Evolutionary conservation across 768 basidiomycete species (phyloP).

Genomic region (Collybia sordida): DNA sequence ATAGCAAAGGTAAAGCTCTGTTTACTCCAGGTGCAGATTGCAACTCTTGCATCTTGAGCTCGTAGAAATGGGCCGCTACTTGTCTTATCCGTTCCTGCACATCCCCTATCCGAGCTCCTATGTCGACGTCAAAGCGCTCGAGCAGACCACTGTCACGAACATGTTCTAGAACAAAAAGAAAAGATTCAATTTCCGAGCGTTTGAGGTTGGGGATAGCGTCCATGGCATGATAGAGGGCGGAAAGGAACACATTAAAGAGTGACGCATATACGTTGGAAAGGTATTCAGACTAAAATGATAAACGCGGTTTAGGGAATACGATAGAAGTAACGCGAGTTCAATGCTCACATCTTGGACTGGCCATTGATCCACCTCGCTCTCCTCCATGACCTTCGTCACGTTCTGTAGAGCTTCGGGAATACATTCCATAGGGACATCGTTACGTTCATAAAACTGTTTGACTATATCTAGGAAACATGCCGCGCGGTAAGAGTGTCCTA

Average conservation of each 20-base stretch:
- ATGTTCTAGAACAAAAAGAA: constrained; percentile 65
- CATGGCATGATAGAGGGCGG: constrained; percentile 80
- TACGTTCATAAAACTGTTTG: constrained; percentile 82
- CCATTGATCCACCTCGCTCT: constrained; percentile 77
- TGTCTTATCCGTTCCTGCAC: constrained; percentile 64
- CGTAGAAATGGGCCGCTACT: constrained; percentile 62
- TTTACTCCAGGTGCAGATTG: constrained; percentile 75
- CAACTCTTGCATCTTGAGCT: constrained; percentile 60
- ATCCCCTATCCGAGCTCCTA: constrained; percentile 63
- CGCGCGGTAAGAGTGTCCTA: constrained; percentile 75
- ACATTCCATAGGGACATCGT: constrained; percentile 92
- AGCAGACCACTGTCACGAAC: constrained; percentile 70
- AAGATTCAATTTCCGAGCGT: constrained; percentile 64
- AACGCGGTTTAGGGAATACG: constrained; percentile 6
- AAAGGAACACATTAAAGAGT: constrained; percentile 86
- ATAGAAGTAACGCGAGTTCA: constrained; percentile 1
- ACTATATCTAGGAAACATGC: constrained; percentile 85
- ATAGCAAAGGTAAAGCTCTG: constrained; percentile 73
- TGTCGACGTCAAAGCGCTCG: constrained; percentile 73
- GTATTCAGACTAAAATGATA: constrained; percentile 58
- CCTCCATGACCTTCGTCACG: constrained; percentile 67
- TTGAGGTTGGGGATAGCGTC: constrained; percentile 76
- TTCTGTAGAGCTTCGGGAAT: constrained; percentile 85
- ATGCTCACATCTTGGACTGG: constrained; percentile 74
- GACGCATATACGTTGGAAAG: constrained; percentile 66